These are phyloP conservation scores for Pluteus cervinus DNA, from an alignment of 768 basidiomycete genomes.

Conservation along the genomic window DNA sequence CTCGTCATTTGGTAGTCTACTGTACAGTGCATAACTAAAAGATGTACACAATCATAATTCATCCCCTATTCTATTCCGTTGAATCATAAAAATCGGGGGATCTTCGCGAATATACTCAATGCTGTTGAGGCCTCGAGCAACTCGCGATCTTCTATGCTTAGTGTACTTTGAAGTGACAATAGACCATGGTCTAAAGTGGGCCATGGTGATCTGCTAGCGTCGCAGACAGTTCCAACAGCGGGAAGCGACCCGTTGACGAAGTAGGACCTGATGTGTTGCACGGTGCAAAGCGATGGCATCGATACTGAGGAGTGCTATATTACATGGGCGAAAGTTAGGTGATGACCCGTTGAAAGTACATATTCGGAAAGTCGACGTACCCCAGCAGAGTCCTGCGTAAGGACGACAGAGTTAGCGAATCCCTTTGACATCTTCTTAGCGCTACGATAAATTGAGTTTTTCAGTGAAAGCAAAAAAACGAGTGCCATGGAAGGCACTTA, in stretches of 20 bases:
- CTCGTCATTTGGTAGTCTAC: no score
- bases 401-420: constrained; percentile 14
- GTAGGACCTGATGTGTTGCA: constrained; percentile 10
- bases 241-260: constrained; percentile 15
- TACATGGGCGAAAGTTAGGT: background rate
- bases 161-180: no score
- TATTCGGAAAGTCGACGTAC: constrained; percentile 10
- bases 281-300: constrained; percentile 12
- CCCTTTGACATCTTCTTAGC: constrained; percentile 14
- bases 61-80: no score
- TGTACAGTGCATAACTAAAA: no score
- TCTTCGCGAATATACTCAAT: no score
- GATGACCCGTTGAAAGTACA: background rate
- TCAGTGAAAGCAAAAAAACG: background rate
- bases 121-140: no score
- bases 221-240: constrained; percentile 11
- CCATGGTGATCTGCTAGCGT: constrained; percentile 4
- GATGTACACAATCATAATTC: no score
- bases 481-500: constrained; percentile 3
- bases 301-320: constrained; percentile 12
- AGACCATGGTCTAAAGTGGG: no score
- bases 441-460: constrained; percentile 3
- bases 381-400: constrained; percentile 12
- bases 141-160: no score
- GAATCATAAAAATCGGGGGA: no score